phyloP scores from a whole-genome alignment of 345 rosid species.

The Lepidium didymum region DNA sequence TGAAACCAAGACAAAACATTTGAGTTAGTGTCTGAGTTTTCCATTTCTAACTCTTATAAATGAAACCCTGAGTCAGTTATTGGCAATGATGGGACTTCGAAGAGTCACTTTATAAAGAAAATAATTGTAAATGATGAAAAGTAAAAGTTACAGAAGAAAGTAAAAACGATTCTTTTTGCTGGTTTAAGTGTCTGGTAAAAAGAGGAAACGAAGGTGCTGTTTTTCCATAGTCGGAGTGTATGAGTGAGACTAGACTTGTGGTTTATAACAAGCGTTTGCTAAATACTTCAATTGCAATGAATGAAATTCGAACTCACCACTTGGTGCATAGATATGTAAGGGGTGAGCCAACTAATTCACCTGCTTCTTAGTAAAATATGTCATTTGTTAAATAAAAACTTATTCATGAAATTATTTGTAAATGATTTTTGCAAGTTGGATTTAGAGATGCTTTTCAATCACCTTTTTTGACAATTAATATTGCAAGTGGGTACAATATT shows the following conservation, averaged over 20 bases:
- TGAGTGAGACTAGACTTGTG: constrained; percentile 8
- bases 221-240: background rate
- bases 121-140: background rate
- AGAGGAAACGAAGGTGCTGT: constrained; percentile 20
- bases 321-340: no score
- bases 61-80: constrained; percentile 5
- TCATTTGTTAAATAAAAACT: no score
- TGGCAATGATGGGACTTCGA: background rate
- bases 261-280: background rate
- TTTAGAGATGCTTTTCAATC: constrained; percentile 7
- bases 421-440: background rate
- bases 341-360: no score
- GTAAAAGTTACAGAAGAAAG: background rate
- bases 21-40: constrained; percentile 16
- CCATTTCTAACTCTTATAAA: constrained; percentile 8
- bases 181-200: constrained; percentile 19
- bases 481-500: constrained; percentile 22
- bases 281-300: no score
- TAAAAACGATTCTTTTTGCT: constrained; percentile 24
- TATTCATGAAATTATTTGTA: background rate
- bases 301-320: no score
- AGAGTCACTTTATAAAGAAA: constrained; percentile 8
- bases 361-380: no score
- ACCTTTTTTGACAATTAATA: background rate
- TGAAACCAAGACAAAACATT: constrained; percentile 16